A percentile compares a stretch with the other conserved stretches of the same genome.
These are phyloP conservation scores for Tolypocladium ovalisporum DNA, from an alignment of 2,329 filamentous ascomycete species.

Conservation along the genomic window DNA sequence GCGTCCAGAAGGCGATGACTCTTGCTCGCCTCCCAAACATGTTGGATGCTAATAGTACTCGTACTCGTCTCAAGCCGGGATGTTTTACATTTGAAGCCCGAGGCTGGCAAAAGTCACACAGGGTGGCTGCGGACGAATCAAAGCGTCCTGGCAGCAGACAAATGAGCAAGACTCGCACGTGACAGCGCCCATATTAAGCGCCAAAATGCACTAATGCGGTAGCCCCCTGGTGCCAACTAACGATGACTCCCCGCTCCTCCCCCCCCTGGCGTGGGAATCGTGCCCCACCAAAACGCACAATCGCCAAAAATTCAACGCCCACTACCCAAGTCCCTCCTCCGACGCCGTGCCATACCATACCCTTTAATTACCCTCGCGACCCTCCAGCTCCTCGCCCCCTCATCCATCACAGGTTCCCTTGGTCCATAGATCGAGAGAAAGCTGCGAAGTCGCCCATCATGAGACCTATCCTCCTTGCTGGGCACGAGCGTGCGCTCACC, in stretches of 20 bases:
- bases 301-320: slow-evolving; percentile 30
- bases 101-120: neutral
- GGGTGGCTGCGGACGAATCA: neutral
- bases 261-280: slow-evolving; percentile 6
- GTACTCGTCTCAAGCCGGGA: neutral
- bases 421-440: slow-evolving; percentile 4
- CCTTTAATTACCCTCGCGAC: slow-evolving; percentile 7
- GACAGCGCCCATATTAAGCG: neutral
- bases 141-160: neutral
- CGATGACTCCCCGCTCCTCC: slow-evolving; percentile 2
- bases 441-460: slow-evolving; percentile 45
- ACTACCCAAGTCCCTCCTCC: slow-evolving; percentile 17
- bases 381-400: slow-evolving; percentile 7
- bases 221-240: neutral
- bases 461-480: slow-evolving; percentile 92
- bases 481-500: slow-evolving; percentile 93
- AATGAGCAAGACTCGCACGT: neutral
- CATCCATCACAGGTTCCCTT: slow-evolving; percentile 1
- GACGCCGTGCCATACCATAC: slow-evolving; percentile 10
- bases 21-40: neutral
- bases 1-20: neutral
- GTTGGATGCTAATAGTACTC: too few relatives aligned
- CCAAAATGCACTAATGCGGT: neutral
- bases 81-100: neutral
- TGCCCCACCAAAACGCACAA: slow-evolving; percentile 36